Conservation (phyloP, 2,329 filamentous ascomycete genomes). For the Aureobasidium sp. region DNA sequence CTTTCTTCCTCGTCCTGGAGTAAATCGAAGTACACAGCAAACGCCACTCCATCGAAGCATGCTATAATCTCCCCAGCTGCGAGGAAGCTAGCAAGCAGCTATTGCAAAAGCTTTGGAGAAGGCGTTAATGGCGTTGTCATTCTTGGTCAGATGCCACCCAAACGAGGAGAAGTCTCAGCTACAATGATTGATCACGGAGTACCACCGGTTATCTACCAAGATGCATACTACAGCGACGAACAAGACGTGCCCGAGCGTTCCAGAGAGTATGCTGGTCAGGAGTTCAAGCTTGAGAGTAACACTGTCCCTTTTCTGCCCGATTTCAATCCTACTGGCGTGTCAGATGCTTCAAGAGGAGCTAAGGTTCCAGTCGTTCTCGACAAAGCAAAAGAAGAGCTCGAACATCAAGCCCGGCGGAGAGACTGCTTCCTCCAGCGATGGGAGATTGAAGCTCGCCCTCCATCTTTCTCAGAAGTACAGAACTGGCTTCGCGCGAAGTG, state of each 20-base stretch:
- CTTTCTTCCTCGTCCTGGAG: slow-evolving; percentile 23
- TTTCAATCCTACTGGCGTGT: slow-evolving; percentile 57
- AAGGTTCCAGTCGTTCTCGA: slow-evolving; percentile 42
- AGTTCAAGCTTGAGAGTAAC: slow-evolving; percentile 68
- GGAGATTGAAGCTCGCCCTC: slow-evolving; percentile 66
- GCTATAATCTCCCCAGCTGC: not conserved
- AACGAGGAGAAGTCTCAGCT: slow-evolving; percentile 37
- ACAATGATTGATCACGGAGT: slow-evolving; percentile 51
- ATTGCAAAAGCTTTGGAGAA: not conserved
- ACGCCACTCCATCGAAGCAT: slow-evolving; percentile 9
- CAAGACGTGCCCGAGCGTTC: slow-evolving; percentile 67
- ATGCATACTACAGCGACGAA: slow-evolving; percentile 77
- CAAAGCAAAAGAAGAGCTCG: slow-evolving; percentile 41
- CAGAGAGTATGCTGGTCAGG: slow-evolving; percentile 78
- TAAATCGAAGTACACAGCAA: slow-evolving; percentile 22
- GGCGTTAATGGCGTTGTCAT: slow-evolving; percentile 23
- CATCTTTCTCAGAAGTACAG: slow-evolving; percentile 59
- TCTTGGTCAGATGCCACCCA: slow-evolving; percentile 34
- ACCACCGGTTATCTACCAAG: slow-evolving; percentile 68
- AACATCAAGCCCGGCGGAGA: slow-evolving; percentile 44
- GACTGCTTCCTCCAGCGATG: slow-evolving; percentile 60
- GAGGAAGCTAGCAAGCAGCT: not conserved
- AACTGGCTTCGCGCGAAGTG: slow-evolving; percentile 50
- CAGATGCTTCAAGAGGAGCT: slow-evolving; percentile 47
- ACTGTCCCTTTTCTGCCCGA: slow-evolving; percentile 70